Evolutionary conservation across 1,284 basidiomycete genomes (phyloP).

Genomic region (Schizophyllum commune): DNA sequence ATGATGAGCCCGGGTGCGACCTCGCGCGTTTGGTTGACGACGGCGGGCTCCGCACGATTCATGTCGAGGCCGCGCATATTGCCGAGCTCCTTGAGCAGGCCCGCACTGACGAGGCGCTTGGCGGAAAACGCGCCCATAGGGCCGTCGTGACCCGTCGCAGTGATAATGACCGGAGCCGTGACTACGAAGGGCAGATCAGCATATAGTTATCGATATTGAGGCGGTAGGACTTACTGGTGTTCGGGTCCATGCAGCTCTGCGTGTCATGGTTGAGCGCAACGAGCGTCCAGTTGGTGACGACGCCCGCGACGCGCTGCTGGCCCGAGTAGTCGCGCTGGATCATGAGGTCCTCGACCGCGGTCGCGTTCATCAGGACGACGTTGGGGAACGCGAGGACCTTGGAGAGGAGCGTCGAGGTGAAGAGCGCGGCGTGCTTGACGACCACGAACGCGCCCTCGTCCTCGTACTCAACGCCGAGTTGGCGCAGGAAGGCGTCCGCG

Average conservation of each 20-base stretch:
- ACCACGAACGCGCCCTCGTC: slow-evolving; percentile 79
- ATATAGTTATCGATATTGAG: too few relatives aligned
- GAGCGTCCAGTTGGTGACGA: slow-evolving; percentile 83
- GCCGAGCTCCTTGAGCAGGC: slow-evolving; percentile 69
- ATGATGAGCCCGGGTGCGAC: slow-evolving; percentile 75
- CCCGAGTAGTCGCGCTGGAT: slow-evolving; percentile 53
- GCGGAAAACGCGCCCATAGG: slow-evolving; percentile 85
- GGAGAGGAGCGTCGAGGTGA: slow-evolving; percentile 75
- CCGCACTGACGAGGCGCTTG: slow-evolving; percentile 73
- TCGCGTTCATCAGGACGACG: slow-evolving; percentile 71
- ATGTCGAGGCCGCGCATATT: slow-evolving; percentile 80
- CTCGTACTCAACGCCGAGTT: slow-evolving; percentile 73
- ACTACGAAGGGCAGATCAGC: slow-evolving; percentile 18
- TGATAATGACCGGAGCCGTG: slow-evolving; percentile 69
- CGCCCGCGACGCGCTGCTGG: slow-evolving; percentile 69
- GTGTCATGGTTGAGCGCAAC: slow-evolving; percentile 78
- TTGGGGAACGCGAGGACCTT: slow-evolving; percentile 71
- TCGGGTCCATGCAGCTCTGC: slow-evolving; percentile 84
- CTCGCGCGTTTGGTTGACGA: slow-evolving; percentile 74
- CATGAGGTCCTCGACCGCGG: slow-evolving; percentile 72
- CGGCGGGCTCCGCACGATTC: slow-evolving; percentile 71
- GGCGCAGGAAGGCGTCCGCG: slow-evolving; percentile 65
- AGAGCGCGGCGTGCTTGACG: slow-evolving; percentile 76
- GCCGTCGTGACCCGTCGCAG: slow-evolving; percentile 71
- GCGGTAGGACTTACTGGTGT: slow-evolving; percentile 36